Base-by-base conservation (phyloP, 73 alveolate genomes). In the Loxodes magnus region DNA sequence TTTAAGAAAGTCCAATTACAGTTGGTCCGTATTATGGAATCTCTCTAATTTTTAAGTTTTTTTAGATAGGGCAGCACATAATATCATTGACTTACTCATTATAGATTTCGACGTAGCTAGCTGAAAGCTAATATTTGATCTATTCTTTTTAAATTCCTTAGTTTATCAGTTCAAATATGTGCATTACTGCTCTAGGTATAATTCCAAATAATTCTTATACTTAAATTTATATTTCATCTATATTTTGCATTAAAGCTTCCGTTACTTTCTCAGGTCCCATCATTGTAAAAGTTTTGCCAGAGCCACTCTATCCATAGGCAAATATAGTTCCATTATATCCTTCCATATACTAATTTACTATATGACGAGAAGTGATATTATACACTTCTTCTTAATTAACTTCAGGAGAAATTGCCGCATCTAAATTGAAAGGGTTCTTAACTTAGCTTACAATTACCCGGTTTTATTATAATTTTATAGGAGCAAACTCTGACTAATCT, bases 21-120 rank as follows among this genome's bases (percentile, higher is more conserved):
- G 72, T 53, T 46, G 80, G 38, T 24, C 71, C 71, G 6, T 38
- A 24, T 10, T 38, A 23, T 0, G 70, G 69, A 28, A 31, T 43
- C 16, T 57, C 71, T 49, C 98, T 89, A 35, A 79, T 68, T 42
- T 89, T 77, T 29, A 84, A 60, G 5, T 66, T 61, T 50, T 63
- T 59, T 36, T 72, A 51, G 1, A 71, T 64, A 3, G 68, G 74
- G 37, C 57, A 71, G 3, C 77, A 66, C 44, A 85, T 56, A 31
- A 71, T 52, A 74, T 84, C 93, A 55, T 83, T 82, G 17, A 74
- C 82, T 64, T 57, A 62, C 56, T 89, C 93, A 69, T 84, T 85
- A 70, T 89, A 85, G 29, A 89, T 77, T 65, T 89, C 96, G 5
- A 83, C 71, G 56, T 85, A 85, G 27, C 85, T 67, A 20, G 51